Conservation (phyloP, 1,284 basidiomycete genomes). For the Apiotrichum domesticum region DNA sequence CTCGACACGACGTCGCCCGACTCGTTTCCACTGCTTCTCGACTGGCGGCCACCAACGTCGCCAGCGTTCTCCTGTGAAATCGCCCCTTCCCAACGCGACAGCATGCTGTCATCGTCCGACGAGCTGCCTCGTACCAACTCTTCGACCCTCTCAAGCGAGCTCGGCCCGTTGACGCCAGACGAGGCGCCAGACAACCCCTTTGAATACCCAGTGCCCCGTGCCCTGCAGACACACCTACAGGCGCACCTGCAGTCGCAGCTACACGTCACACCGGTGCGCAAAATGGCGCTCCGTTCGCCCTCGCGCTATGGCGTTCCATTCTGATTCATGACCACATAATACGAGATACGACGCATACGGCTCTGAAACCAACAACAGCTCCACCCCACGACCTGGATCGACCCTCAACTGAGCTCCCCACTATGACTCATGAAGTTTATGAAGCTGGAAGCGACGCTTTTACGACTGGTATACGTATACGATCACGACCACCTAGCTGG, state of each 20-base stretch:
- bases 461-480: no score
- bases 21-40: background rate
- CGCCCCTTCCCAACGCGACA: background rate
- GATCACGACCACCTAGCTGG: no score
- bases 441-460: no score
- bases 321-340: background rate
- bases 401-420: no score
- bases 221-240: background rate
- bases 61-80: background rate
- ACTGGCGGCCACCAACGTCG: background rate
- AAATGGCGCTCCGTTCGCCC: background rate
- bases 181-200: slow-evolving; percentile 43
- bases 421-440: no score
- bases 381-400: no score
- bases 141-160: background rate
- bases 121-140: background rate
- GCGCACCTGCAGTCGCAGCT: background rate
- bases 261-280: no score
- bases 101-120: background rate
- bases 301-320: slow-evolving; percentile 4
- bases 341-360: background rate
- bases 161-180: slow-evolving; percentile 9
- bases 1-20: background rate
- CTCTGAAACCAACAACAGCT: no score
- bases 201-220: slow-evolving; percentile 23